Percentiles rank a stretch among this genome's conserved stretches.
Conservation (phyloP, 805 yeast species). For the Monosporozyma unispora region DNA sequence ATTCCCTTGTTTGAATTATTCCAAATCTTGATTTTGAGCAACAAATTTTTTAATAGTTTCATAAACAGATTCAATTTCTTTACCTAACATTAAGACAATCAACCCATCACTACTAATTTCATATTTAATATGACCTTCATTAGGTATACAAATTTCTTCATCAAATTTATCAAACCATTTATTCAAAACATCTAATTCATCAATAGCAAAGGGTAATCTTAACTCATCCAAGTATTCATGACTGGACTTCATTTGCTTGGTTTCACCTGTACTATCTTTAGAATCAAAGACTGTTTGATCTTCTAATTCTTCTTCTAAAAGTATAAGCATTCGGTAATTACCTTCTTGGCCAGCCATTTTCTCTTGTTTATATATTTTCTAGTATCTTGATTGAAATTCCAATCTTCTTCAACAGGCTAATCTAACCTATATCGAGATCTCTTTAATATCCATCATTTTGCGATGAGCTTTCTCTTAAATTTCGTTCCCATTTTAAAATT, state of each 20-base stretch:
- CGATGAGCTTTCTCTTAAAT: background rate
- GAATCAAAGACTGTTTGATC: constrained; percentile 7
- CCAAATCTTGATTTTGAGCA: constrained; percentile 7
- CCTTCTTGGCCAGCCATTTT: constrained; percentile 6
- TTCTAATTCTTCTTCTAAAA: constrained; percentile 23
- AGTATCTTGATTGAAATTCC: too few relatives aligned
- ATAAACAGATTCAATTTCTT: constrained; percentile 22
- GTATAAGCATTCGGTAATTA: constrained; percentile 24
- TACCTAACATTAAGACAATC: constrained; percentile 26
- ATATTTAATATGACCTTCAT: constrained; percentile 32
- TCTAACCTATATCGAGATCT: background rate
- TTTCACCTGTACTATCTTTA: background rate
- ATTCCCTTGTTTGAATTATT: background rate
- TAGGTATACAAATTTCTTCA: constrained; percentile 30
- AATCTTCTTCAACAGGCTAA: too few relatives aligned
- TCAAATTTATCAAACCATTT: constrained; percentile 32
- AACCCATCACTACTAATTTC: constrained; percentile 33
- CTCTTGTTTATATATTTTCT: too few relatives aligned
- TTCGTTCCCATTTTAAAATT: background rate
- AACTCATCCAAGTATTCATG: constrained; percentile 30
- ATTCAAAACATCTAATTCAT: constrained; percentile 27
- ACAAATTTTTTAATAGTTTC: constrained; percentile 24
- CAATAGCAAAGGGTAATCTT: constrained; percentile 23
- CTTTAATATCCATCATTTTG: too few relatives aligned
- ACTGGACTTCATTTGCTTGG: constrained; percentile 13